Conservation (phyloP, 352 stramenopile species). For the Pythium myriotylum region DNA sequence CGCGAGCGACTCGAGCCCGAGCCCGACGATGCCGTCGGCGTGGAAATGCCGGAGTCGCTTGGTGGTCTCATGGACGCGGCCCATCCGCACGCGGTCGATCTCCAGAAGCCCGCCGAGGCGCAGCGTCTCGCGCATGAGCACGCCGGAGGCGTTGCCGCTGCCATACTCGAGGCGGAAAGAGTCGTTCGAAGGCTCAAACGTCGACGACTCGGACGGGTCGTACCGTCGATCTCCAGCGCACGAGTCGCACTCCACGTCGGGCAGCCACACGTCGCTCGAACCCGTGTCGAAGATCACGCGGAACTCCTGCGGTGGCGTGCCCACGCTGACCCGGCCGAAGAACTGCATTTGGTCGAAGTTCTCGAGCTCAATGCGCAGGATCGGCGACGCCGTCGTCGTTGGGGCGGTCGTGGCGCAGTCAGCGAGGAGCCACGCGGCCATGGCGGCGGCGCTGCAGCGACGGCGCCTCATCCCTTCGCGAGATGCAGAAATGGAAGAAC, state of each 20-base stretch:
- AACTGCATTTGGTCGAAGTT: constrained; percentile 84
- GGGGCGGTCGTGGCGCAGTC: not conserved
- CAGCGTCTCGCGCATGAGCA: constrained; percentile 52
- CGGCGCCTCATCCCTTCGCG: not conserved
- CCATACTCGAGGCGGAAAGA: constrained; percentile 67
- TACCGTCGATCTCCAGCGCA: constrained; percentile 48
- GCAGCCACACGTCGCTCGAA: constrained; percentile 71
- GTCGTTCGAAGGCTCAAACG: constrained; percentile 34
- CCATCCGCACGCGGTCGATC: constrained; percentile 44
- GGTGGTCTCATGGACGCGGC: constrained; percentile 47
- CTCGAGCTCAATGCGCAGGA: constrained; percentile 63
- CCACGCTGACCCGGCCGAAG: constrained; percentile 59
- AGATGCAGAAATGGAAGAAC: not conserved
- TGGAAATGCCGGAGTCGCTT: constrained; percentile 54
- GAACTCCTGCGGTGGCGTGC: constrained; percentile 64
- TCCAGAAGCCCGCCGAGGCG: constrained; percentile 39
- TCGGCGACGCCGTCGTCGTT: constrained; percentile 8
- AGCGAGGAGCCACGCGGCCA: not conserved
- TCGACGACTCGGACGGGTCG: constrained; percentile 36
- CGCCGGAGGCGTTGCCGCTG: constrained; percentile 55
- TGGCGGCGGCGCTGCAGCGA: not conserved
- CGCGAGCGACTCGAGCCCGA: constrained; percentile 55
- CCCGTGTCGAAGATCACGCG: constrained; percentile 82
- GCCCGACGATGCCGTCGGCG: constrained; percentile 66
- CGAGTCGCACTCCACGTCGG: constrained; percentile 38